Base-by-base conservation (phyloP, 2,329 filamentous ascomycete genomes). In the Trichoderma harzianum region DNA sequence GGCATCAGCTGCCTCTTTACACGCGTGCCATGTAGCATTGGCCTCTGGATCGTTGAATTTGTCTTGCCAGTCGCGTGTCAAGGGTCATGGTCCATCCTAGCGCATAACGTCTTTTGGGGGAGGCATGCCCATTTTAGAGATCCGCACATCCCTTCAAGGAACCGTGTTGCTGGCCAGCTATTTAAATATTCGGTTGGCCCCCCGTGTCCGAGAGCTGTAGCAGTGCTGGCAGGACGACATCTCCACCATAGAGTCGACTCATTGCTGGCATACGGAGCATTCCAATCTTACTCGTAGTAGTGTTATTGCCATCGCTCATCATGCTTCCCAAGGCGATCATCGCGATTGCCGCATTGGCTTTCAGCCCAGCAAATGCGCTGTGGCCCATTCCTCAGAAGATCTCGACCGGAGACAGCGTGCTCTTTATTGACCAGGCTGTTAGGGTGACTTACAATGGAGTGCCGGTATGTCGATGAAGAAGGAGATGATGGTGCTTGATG, bases 331-430 rank as follows among this genome's bases (percentile, higher is more conserved):
- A 71, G 61, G 69, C 61, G 34, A 51, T 71, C 43, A 75, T 84
- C 69, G 79, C 82, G 57, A 73, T 83, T 67, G 78, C 84, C 57
- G 79, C 85, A 61, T 76, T 84, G 73, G 80, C 80, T 64, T 77
- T 83, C 71, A 76, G 80, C 18, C 83, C 83, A 12, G 85, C 79
- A 71, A 75, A 82, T 21, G 88, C 88, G 21, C 78, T 90, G 74
- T 91, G 89, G 89, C 89, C 89, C n/a, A 82, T 84, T 24, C 89
- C 89, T 2, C 80, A 82, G 69, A 83, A 82, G 58, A 82, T 87
- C 71, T 84, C 82, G 64, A 87, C 84, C 18, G 89, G 89, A 71
- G 84, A 83, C 74, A 82, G 83, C 12, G 82, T 84, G 43, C 79
- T 90, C 73, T 88, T 86, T 80, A 86, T 91, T 76, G 82, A 83